These are phyloP conservation scores for Posidonia australis DNA, from an alignment of 106 monocot genomes.

Conservation along the genomic window DNA sequence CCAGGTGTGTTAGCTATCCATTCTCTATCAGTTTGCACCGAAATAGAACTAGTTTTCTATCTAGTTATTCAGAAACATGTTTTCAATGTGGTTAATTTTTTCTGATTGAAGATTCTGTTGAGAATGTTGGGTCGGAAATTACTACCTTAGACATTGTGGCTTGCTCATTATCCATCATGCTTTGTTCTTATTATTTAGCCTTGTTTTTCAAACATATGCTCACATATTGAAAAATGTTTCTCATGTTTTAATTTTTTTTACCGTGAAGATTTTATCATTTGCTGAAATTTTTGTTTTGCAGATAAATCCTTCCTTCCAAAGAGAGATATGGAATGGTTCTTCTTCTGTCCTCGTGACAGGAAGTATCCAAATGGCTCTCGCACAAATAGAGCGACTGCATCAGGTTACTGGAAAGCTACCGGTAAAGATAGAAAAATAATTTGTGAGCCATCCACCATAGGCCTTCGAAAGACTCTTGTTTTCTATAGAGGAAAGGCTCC, in stretches of 20 bases:
- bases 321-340: conserved; percentile 43
- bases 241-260: not conserved
- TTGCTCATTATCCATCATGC: too few relatives aligned
- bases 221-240: conserved; percentile 16
- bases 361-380: conserved; percentile 45
- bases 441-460: conserved; percentile 11
- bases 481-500: conserved; percentile 40
- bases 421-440: conserved; percentile 29
- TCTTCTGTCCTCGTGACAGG: conserved; percentile 34
- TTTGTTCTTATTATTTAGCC: too few relatives aligned
- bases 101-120: too few relatives aligned
- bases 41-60: too few relatives aligned
- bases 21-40: too few relatives aligned
- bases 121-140: too few relatives aligned
- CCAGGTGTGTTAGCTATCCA: conserved; percentile 32
- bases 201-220: too few relatives aligned
- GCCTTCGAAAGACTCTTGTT: conserved; percentile 33
- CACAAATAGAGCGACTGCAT: conserved; percentile 34
- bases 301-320: conserved; percentile 38
- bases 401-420: conserved; percentile 50
- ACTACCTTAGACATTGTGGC: too few relatives aligned
- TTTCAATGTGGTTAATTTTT: too few relatives aligned
- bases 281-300: conserved; percentile 2
- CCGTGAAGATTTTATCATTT: not conserved
- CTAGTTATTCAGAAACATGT: too few relatives aligned